Percentiles rank a stretch among this genome's conserved stretches.
phyloP scores from a whole-genome alignment of 106 monocot species.

The Agapanthus africanus region DNA sequence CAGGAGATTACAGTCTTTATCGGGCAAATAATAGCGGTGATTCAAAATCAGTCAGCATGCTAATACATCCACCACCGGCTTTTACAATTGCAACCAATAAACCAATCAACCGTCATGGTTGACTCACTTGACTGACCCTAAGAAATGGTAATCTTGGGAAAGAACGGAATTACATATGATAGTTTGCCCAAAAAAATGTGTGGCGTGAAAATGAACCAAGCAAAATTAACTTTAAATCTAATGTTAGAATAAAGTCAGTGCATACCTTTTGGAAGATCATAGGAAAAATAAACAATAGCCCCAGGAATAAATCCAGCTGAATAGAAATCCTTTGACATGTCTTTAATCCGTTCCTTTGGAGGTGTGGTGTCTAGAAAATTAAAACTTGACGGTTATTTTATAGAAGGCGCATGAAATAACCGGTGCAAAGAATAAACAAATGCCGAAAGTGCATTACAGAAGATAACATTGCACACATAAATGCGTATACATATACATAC shows the following conservation, averaged over 20 bases:
- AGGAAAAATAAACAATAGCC: slow-evolving; percentile 77
- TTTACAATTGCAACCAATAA: slow-evolving; percentile 3
- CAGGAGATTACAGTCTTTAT: background rate
- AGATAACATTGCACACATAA: too few relatives aligned
- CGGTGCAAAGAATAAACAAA: too few relatives aligned
- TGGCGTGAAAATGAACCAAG: too few relatives aligned
- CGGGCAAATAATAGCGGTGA: background rate
- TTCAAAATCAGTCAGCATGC: background rate
- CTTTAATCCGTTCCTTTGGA: slow-evolving; percentile 71
- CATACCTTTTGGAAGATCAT: slow-evolving; percentile 68
- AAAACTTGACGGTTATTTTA: too few relatives aligned
- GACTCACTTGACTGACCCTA: background rate
- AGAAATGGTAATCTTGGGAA: background rate
- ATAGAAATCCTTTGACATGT: slow-evolving; percentile 76
- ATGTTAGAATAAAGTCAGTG: too few relatives aligned
- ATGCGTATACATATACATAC: too few relatives aligned
- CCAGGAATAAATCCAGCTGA: slow-evolving; percentile 85
- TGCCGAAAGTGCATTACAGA: too few relatives aligned
- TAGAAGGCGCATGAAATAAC: too few relatives aligned
- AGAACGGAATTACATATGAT: background rate
- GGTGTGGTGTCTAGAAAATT: slow-evolving; percentile 71
- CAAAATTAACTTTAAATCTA: too few relatives aligned
- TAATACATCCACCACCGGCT: background rate
- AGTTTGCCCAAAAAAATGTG: too few relatives aligned
- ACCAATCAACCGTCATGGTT: too few relatives aligned